A percentile compares a stretch with the other conserved stretches of the same genome.
These are phyloP conservation scores for Allium cepa DNA, from an alignment of 106 monocot species.

Conservation along the genomic window DNA sequence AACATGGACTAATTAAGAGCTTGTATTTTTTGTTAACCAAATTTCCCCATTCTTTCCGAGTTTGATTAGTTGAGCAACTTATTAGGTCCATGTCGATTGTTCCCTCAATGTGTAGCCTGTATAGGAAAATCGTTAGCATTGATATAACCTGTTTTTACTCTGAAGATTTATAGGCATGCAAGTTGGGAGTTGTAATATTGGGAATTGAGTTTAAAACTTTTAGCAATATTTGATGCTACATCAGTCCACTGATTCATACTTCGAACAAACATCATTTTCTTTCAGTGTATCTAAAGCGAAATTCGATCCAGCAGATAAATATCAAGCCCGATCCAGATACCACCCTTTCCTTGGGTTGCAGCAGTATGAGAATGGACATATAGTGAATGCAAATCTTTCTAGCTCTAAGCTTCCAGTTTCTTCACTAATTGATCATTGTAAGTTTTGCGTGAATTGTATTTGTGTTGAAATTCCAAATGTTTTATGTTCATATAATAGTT, in stretches of 20 bases:
- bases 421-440: constrained; percentile 13
- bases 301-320: constrained; percentile 82
- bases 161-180: too few species aligned
- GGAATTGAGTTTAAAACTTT: background rate
- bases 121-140: too few species aligned
- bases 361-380: constrained; percentile 38
- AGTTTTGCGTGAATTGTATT: background rate
- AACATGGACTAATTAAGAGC: too few species aligned
- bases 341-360: constrained; percentile 70
- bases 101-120: too few species aligned
- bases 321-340: constrained; percentile 80
- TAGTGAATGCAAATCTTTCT: constrained; percentile 20
- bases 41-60: too few species aligned
- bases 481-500: too few species aligned
- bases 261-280: constrained; percentile 56
- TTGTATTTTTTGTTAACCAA: too few species aligned
- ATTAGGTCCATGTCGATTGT: too few species aligned
- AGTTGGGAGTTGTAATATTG: too few species aligned
- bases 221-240: constrained; percentile 7
- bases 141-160: too few species aligned
- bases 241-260: constrained; percentile 67
- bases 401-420: constrained; percentile 13
- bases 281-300: constrained; percentile 94
- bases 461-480: too few species aligned
- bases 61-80: too few species aligned